Evolutionary conservation across 306 rosid species (phyloP).

Genomic region (Acacia acuminata): DNA sequence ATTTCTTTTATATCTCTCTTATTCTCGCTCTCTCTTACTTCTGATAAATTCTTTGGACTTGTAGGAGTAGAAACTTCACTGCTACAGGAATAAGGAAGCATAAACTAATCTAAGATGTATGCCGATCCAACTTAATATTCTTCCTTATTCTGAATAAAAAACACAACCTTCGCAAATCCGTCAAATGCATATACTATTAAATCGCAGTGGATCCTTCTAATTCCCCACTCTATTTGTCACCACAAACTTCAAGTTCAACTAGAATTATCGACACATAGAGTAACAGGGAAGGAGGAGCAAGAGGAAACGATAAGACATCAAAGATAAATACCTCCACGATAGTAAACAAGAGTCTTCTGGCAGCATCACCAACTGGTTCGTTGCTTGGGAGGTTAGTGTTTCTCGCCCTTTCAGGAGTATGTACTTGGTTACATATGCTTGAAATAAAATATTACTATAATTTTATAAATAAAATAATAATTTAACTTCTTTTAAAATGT

Average conservation of each 20-base stretch:
- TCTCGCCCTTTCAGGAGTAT: too few relatives aligned
- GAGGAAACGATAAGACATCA: background rate
- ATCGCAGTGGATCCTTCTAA: background rate
- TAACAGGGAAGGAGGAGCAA: background rate
- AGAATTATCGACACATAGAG: background rate
- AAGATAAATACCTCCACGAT: constrained; percentile 80
- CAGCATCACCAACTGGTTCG: constrained; percentile 97
- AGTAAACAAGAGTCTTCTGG: constrained; percentile 86
- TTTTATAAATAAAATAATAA: too few relatives aligned
- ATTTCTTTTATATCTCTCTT: background rate
- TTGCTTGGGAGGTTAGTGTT: too few relatives aligned
- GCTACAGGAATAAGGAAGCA: background rate
- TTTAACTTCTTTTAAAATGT: too few relatives aligned
- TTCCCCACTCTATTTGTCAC: background rate
- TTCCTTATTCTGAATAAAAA: background rate
- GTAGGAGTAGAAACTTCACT: background rate
- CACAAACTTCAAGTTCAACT: background rate
- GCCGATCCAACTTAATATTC: background rate
- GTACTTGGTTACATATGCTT: too few relatives aligned
- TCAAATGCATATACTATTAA: background rate
- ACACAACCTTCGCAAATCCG: background rate
- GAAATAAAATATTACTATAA: too few relatives aligned
- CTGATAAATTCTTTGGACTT: background rate
- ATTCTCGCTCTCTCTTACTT: background rate
- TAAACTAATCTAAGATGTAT: background rate